Base-by-base conservation (phyloP, 1,284 basidiomycete species). In the Ustilago shanxiensis region DNA sequence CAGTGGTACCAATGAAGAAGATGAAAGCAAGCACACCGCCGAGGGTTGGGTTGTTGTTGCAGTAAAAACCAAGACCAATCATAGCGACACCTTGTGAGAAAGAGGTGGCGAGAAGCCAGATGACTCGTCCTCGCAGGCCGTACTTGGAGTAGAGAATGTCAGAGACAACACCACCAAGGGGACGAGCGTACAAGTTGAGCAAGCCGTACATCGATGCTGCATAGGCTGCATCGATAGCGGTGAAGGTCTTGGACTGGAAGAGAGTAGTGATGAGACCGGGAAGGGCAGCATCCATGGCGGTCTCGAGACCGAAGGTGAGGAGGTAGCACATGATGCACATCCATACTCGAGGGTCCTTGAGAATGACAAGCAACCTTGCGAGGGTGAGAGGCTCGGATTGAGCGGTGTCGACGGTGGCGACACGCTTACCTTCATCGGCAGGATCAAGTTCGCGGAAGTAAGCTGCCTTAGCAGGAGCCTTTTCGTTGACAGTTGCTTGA, bases 281-380 rank as follows among this genome's bases (percentile, higher is more conserved):
- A 60, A 91, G 86, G 60, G 89, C 89, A 10, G 89, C 89, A 69
- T 92, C 89, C 44, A 92, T 87, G 1, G 89, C 88, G 2, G 91
- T 88, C 79, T 91, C 90, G 52, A 89, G 88, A 0, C 91, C 91
- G 69, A 91, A 91, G 22, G 79, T 76, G 65, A 80, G 77, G 62
- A 80, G 72, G 77, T 91, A 91, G 18, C 88, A 89, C 13, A 90
- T 79, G 1, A 89, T 85, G 1, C 90, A 89, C 16, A 92, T 87
- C 90, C 90, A 91, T 0, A 91, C 91, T n/a, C 90, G 78, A 7
- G 89, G 89, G 63, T 85, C 88, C 8, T 75, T 24, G 29, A 90
- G 47, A 52, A 91, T 87, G 41, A 80, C 74, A 14, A 80, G 7
- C 3, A 88, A 87, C 0, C 86, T 74, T 51, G 81, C 77, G 35